These are phyloP conservation scores for Beauveria brongniartii DNA, from an alignment of 2,329 filamentous ascomycete genomes.

Conservation along the genomic window DNA sequence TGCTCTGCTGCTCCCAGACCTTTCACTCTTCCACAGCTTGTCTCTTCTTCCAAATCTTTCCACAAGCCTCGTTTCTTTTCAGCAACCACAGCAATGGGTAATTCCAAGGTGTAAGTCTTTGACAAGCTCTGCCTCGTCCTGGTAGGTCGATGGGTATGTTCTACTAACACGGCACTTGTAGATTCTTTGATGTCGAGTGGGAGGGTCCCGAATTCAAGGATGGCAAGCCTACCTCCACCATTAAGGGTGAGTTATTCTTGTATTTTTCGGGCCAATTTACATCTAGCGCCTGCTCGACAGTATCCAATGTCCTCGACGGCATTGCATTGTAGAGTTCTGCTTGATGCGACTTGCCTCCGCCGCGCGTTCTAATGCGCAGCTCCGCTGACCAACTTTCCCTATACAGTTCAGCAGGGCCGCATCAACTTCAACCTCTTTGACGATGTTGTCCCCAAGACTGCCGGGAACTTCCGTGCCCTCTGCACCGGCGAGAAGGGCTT, in stretches of 20 bases:
- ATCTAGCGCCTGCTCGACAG: background rate
- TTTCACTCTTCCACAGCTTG: constrained; percentile 34
- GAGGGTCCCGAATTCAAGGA: constrained; percentile 62
- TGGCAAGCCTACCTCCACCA: constrained; percentile 42
- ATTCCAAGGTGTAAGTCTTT: constrained; percentile 57
- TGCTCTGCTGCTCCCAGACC: constrained; percentile 31
- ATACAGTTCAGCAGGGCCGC: constrained; percentile 61
- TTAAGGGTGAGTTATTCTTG: constrained; percentile 47
- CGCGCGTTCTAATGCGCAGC: background rate
- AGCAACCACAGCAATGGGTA: constrained; percentile 62
- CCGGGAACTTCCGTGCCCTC: constrained; percentile 75
- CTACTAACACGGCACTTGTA: constrained; percentile 24
- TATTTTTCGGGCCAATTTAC: background rate
- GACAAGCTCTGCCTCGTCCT: background rate
- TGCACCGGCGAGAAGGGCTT: constrained; percentile 75
- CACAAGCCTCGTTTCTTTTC: constrained; percentile 37
- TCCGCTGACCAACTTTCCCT: constrained; percentile 8
- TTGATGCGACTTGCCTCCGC: background rate
- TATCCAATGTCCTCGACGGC: background rate
- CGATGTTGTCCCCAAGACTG: constrained; percentile 79
- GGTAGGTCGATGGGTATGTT: background rate
- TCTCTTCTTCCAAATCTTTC: constrained; percentile 33
- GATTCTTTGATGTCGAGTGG: constrained; percentile 68
- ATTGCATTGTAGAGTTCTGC: background rate
- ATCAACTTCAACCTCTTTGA: constrained; percentile 88